phyloP scores from a whole-genome alignment of 148 eudicot species.

The Camellia sinensis region DNA sequence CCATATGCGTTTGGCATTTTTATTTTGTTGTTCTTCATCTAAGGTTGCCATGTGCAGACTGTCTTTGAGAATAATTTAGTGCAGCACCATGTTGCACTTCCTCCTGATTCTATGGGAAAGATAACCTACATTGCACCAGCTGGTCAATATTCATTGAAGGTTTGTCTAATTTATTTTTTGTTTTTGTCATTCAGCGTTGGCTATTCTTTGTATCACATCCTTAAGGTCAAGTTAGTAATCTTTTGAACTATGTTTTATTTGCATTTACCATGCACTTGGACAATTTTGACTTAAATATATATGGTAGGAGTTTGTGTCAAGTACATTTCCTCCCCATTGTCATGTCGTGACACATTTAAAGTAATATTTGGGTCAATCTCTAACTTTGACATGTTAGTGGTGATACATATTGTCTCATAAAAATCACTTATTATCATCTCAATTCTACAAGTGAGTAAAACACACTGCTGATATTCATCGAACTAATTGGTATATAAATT shows the following conservation, averaged over 20 bases:
- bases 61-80: slow-evolving; percentile 85
- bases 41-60: slow-evolving; percentile 44
- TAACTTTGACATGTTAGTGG: neutral
- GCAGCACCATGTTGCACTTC: slow-evolving; percentile 84
- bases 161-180: slow-evolving; percentile 19
- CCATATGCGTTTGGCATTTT: neutral
- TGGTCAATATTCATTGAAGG: slow-evolving; percentile 91
- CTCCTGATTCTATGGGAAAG: slow-evolving; percentile 99
- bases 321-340: neutral
- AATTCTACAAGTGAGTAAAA: neutral
- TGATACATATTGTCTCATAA: neutral
- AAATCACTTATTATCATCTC: neutral
- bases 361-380: neutral
- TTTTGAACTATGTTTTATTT: neutral
- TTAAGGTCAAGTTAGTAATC: neutral
- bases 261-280: neutral
- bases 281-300: neutral
- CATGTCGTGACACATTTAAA: neutral
- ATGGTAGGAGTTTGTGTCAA: neutral
- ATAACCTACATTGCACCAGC: slow-evolving; percentile 87
- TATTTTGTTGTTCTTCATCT: slow-evolving; percentile 17
- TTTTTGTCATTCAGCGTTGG: neutral
- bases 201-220: neutral
- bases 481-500: neutral
- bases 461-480: neutral